phyloP scores from a whole-genome alignment of 148 eudicot genomes.

The Rheum nobile region DNA sequence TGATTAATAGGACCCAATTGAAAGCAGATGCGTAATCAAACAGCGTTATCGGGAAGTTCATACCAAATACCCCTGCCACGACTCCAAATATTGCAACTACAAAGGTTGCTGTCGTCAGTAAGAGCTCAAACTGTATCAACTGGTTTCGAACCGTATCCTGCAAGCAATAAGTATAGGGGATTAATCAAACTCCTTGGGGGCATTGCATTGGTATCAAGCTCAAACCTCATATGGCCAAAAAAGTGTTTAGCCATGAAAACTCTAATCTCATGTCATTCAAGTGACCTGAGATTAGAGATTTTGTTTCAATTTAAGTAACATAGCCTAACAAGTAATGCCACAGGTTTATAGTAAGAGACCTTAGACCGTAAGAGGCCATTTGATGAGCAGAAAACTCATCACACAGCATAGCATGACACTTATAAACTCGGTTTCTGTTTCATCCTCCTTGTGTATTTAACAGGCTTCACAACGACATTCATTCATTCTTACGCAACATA shows the following conservation, averaged over 20 bases:
- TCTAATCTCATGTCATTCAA: too few relatives aligned
- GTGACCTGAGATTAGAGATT: neutral
- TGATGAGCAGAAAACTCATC: neutral
- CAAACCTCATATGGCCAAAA: neutral
- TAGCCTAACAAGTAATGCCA: neutral
- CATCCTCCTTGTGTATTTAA: neutral
- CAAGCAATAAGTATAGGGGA: neutral
- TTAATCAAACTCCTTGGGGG: neutral
- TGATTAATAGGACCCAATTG: slow-evolving; percentile 66
- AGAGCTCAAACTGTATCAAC: slow-evolving; percentile 89
- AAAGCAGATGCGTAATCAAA: slow-evolving; percentile 57
- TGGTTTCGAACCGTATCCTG: slow-evolving; percentile 99
- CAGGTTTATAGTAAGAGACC: neutral
- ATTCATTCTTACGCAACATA: neutral
- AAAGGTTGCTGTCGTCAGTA: slow-evolving; percentile 88
- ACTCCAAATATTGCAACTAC: slow-evolving; percentile 94
- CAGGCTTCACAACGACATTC: neutral
- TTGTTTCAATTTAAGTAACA: neutral
- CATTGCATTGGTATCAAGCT: neutral
- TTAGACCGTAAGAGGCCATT: neutral
- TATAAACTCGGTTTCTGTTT: neutral
- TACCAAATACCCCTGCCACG: slow-evolving; percentile 90
- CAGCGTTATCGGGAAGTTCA: slow-evolving; percentile 67
- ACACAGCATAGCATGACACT: too few relatives aligned
- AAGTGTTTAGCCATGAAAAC: too few relatives aligned